A percentile compares a stretch with the other conserved stretches of the same genome.
phyloP scores from a whole-genome alignment of 208 protist species.

The Wallacemonas sp. region DNA sequence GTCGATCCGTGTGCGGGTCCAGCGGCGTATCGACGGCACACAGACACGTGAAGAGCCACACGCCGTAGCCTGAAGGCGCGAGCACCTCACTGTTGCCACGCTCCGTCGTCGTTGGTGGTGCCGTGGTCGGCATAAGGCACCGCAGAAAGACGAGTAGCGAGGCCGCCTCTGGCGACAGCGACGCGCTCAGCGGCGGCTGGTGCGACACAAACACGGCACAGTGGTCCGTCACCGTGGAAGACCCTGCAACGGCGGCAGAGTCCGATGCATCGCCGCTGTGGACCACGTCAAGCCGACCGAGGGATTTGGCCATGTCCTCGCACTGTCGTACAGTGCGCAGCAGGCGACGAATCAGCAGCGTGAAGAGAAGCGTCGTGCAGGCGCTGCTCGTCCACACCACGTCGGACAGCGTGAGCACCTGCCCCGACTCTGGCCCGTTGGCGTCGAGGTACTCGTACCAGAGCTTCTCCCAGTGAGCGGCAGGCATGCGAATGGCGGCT shows the following conservation, averaged over 20 bases:
- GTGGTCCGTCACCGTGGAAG: no score
- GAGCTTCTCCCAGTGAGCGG: conserved; percentile 11
- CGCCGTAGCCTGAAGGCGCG: conserved; percentile 48
- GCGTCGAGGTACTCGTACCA: conserved; percentile 57
- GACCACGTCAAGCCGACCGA: conserved; percentile 4
- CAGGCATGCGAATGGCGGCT: not conserved
- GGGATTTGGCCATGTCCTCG: not conserved
- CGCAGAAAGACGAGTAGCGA: conserved; percentile 45
- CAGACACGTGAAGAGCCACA: conserved; percentile 71
- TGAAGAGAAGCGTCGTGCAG: conserved; percentile 57
- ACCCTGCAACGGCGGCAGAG: no score
- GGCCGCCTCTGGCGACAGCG: not conserved
- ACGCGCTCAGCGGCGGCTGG: not conserved
- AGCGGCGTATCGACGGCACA: conserved; percentile 69
- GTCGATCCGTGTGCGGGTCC: conserved; percentile 76
- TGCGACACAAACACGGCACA: not conserved
- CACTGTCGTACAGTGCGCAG: conserved; percentile 30
- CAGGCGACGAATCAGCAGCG: conserved; percentile 45
- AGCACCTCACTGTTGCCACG: no score
- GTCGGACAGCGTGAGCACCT: conserved; percentile 37
- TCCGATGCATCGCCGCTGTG: not conserved
- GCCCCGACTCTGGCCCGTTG: conserved; percentile 48
- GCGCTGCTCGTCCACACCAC: conserved; percentile 67
- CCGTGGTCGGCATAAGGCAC: conserved; percentile 41
- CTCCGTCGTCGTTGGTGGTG: not conserved